These are phyloP conservation scores for Venturiaceae sp. DNA, from an alignment of 2,329 filamentous ascomycete genomes.

Conservation along the genomic window DNA sequence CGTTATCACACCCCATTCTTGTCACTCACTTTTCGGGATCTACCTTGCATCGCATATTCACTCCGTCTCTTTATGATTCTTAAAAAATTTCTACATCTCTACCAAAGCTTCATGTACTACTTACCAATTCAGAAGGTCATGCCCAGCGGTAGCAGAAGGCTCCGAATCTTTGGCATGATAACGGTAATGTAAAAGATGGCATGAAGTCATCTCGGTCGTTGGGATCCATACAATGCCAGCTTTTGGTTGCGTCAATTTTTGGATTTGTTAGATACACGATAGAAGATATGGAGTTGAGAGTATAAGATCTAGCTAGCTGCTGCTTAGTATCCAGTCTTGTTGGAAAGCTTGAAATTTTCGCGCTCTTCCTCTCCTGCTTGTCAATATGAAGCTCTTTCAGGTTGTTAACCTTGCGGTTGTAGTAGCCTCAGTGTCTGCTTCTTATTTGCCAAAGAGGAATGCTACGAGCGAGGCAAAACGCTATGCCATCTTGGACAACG, in stretches of 20 bases:
- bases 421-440: neutral
- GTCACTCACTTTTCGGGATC: neutral
- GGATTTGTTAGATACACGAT: neutral
- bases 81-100: neutral
- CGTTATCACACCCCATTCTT: no score
- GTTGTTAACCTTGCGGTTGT: neutral
- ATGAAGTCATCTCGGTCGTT: no score
- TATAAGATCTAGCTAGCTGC: neutral
- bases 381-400: neutral
- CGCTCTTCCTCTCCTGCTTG: neutral
- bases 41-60: neutral
- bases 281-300: neutral
- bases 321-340: neutral
- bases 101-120: neutral
- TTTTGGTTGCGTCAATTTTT: neutral
- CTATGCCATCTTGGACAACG: slow-evolving; percentile 36
- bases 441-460: neutral
- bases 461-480: neutral
- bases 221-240: neutral
- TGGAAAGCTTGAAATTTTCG: neutral
- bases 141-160: neutral
- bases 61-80: neutral
- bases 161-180: neutral
- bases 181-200: no score
- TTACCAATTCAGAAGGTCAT: neutral